These are phyloP conservation scores for Phaffomyces opuntiae DNA, from an alignment of 805 yeast species.

Conservation along the genomic window DNA sequence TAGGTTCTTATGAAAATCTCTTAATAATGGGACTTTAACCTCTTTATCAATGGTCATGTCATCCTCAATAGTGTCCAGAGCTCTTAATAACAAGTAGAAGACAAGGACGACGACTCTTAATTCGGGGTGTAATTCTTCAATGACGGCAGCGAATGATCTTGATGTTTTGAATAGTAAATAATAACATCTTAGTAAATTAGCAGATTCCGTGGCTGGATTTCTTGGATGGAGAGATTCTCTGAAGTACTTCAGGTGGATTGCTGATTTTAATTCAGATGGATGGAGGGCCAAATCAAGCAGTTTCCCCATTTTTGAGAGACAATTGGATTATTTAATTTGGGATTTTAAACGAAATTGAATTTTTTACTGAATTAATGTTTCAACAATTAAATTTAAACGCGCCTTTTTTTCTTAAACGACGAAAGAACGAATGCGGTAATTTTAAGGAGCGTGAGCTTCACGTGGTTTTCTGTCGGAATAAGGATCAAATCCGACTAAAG, in stretches of 20 bases:
- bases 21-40: slow-evolving; percentile 66
- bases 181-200: slow-evolving; percentile 57
- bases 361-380: too few relatives aligned
- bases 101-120: slow-evolving; percentile 73
- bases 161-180: slow-evolving; percentile 64
- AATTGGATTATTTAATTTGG: too few relatives aligned
- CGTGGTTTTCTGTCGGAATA: too few relatives aligned
- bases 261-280: slow-evolving; percentile 69
- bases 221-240: slow-evolving; percentile 33
- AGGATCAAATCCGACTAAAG: too few relatives aligned
- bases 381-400: too few relatives aligned
- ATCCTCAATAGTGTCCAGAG: slow-evolving; percentile 93
- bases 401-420: too few relatives aligned
- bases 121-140: slow-evolving; percentile 85
- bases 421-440: too few relatives aligned
- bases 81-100: slow-evolving; percentile 81
- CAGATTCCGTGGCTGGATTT: slow-evolving; percentile 29
- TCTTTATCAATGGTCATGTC: slow-evolving; percentile 80
- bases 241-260: slow-evolving; percentile 46
- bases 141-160: slow-evolving; percentile 91
- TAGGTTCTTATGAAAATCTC: slow-evolving; percentile 60
- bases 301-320: slow-evolving; percentile 44
- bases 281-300: slow-evolving; percentile 51
- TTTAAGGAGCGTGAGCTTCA: too few relatives aligned
- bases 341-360: too few relatives aligned